These are phyloP conservation scores for Coemansia guatemalensis DNA, from an alignment of 192 early-diverging fungal species.

Conservation along the genomic window DNA sequence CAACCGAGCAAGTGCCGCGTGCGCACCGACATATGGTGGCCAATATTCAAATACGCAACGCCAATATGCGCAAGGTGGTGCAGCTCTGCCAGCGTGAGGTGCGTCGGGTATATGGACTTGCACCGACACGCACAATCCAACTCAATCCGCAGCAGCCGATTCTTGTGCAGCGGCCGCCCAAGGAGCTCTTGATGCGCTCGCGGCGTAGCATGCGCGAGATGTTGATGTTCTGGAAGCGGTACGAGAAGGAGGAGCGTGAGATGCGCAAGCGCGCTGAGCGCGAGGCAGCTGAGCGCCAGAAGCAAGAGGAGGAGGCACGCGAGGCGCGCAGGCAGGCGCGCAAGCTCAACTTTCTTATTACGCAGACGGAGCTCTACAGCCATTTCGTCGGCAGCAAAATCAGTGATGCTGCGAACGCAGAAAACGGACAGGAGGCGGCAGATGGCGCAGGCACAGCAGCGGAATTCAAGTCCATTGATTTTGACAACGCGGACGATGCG, in stretches of 20 bases:
- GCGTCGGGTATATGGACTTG: conserved; percentile 58
- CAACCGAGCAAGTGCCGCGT: conserved; percentile 43
- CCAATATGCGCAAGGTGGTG: conserved; percentile 69
- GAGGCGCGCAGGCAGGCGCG: conserved; percentile 80
- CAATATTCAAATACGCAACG: conserved; percentile 38
- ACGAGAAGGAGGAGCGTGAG: conserved; percentile 90
- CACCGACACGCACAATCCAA: conserved; percentile 33
- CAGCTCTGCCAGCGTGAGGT: conserved; percentile 74
- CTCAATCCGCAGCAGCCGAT: conserved; percentile 36
- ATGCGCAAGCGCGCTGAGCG: conserved; percentile 83
- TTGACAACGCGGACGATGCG: conserved; percentile 77
- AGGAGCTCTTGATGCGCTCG: conserved; percentile 63
- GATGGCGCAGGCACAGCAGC: conserved; percentile 1
- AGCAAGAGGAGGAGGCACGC: conserved; percentile 79
- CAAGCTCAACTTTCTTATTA: conserved; percentile 91
- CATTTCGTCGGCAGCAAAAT: conserved; percentile 90
- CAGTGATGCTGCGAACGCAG: conserved; percentile 20
- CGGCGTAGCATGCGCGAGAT: conserved; percentile 74
- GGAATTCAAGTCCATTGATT: conserved; percentile 65
- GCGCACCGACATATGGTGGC: conserved; percentile 44
- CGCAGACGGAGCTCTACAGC: conserved; percentile 89
- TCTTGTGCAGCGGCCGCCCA: conserved; percentile 41
- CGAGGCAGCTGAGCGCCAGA: conserved; percentile 75
- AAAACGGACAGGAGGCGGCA: conserved; percentile 7
- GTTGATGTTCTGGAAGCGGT: conserved; percentile 88